phyloP scores from a whole-genome alignment of 208 protist genomes.

The Crithidia acanthocephali region DNA sequence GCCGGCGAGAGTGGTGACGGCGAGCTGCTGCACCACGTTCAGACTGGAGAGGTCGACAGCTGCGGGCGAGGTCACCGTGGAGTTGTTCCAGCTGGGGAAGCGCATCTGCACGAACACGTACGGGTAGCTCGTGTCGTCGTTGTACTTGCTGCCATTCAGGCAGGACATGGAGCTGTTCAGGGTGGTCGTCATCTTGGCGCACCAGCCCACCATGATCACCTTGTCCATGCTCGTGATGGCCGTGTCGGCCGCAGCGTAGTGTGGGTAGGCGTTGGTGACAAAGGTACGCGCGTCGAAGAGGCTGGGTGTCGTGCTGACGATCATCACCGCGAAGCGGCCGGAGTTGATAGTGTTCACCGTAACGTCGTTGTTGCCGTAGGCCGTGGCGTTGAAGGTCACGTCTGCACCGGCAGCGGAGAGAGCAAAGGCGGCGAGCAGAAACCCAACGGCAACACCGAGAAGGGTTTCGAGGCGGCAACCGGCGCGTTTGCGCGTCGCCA shows the following conservation, averaged over 20 bases:
- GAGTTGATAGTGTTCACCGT: constrained; percentile 8
- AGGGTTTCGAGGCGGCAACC: background rate
- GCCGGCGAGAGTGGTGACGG: constrained; percentile 3
- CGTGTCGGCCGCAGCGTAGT: constrained; percentile 3
- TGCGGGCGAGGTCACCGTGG: background rate
- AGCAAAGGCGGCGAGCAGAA: constrained; percentile 9
- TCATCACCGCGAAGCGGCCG: constrained; percentile 2
- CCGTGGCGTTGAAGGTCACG: constrained; percentile 8
- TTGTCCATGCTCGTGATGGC: constrained; percentile 15
- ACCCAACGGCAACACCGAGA: background rate
- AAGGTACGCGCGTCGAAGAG: constrained; percentile 13
- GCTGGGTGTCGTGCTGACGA: background rate
- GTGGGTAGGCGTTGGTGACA: background rate
- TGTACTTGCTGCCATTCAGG: constrained; percentile 1
- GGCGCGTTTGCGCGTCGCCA: background rate
- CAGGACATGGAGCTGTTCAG: constrained; percentile 24
- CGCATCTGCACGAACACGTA: constrained; percentile 23
- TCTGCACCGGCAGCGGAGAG: background rate
- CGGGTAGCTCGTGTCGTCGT: constrained; percentile 1
- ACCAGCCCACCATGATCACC: constrained; percentile 28
- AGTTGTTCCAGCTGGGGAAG: constrained; percentile 12
- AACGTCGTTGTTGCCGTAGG: constrained; percentile 24
- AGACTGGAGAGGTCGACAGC: constrained; percentile 5
- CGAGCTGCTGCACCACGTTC: background rate
- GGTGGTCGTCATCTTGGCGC: background rate